Evolutionary conservation across 768 basidiomycete species (phyloP), one percentile per base, ranked within the genome.

Genomic region (Suillus plorans): DNA sequence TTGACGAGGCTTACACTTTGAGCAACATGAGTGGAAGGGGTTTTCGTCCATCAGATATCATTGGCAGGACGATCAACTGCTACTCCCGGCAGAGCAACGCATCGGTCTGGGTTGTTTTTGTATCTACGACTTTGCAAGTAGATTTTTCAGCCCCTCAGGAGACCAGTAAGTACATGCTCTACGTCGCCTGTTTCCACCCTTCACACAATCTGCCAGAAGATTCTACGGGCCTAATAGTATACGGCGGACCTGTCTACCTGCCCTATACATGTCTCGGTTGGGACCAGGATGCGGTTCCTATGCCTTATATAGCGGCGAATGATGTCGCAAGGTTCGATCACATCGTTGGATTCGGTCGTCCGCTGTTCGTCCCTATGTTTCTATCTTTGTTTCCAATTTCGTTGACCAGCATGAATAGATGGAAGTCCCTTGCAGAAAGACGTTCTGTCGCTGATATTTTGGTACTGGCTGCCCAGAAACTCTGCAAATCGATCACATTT

Each of bases 261-360:
- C 52, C 64, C 44, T 65, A 31, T 42, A 45, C 25, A 16, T 52
- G 45, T 20, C 60, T 65, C n/a, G 64, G 64, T 34, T 65, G 64
- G 64, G 60, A 65, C 41, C 64, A 65, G 49, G 9, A 25, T 37
- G 64, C 60, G 5, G 60, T 37, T 8, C 8, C 22, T 39, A 22
- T 65, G 25, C 20, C 31, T 10, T 37, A 10, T 12, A 53, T 61
- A 31, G 7, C 41, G 13, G 64, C 64, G 7, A 55, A 49, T 16
- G 41, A 60, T 12, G 52, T 61, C 4, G 64, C 52, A 18, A 28
- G 28, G 22, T 52, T 61, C 25, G 0, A 34, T 6, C 60, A 65
- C 18, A 62, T 62, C 31, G 57, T 45, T 2, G 45, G 45, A 31
- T 63, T 56, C 13, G 61, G 65, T 53, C 31, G 52, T 31, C 52